phyloP scores from a whole-genome alignment of 345 rosid species.

The Ailanthus altissimus region DNA sequence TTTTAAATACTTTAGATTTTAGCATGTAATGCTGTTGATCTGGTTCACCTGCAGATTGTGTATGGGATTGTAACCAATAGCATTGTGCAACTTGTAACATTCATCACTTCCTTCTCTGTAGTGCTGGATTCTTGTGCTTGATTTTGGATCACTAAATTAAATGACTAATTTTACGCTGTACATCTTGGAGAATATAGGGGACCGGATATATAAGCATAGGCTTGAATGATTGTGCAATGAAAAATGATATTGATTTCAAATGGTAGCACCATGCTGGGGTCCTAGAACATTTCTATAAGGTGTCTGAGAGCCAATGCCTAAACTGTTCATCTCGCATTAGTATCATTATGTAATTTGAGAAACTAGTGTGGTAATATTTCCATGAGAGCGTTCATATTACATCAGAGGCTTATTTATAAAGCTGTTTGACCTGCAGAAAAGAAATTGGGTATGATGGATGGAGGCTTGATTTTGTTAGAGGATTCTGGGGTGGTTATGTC shows the following conservation, averaged over 20 bases:
- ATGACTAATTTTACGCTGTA: neutral
- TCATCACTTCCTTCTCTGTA: neutral
- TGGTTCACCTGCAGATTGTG: too few relatives aligned
- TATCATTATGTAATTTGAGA: too few relatives aligned
- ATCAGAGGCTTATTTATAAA: neutral
- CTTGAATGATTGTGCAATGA: neutral
- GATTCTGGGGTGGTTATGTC: constrained; percentile 99
- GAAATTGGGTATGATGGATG: constrained; percentile 99
- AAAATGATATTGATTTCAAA: neutral
- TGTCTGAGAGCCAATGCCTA: too few relatives aligned
- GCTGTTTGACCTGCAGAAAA: constrained; percentile 50
- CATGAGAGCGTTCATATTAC: too few relatives aligned
- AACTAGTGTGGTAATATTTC: too few relatives aligned
- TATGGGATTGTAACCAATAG: neutral
- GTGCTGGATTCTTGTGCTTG: neutral
- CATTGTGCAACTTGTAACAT: neutral
- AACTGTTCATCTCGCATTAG: too few relatives aligned
- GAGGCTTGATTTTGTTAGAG: constrained; percentile 98
- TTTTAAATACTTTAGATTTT: neutral
- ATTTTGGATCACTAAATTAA: neutral
- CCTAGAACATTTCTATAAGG: too few relatives aligned
- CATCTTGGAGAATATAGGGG: neutral
- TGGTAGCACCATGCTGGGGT: neutral
- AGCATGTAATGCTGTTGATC: constrained; percentile 3
- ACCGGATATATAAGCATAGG: neutral